Base-by-base conservation (phyloP, 495 filamentous ascomycete genomes). In the Cercophora samala region DNA sequence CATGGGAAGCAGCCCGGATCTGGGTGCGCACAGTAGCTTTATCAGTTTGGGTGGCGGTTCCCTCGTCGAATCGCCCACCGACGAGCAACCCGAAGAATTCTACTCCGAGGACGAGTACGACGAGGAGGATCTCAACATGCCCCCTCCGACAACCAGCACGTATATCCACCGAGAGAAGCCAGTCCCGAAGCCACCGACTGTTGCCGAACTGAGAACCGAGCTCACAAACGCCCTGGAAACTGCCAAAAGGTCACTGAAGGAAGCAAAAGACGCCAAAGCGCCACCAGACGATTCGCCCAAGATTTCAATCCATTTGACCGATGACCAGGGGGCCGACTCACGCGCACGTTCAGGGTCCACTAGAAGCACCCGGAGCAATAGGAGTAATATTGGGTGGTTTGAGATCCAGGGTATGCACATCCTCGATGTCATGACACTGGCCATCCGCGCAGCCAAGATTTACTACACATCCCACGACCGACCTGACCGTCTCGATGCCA, bases 61-160 rank as follows among this genome's bases (percentile, higher is more conserved):
- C 15, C 77, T 82, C 61, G 77, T 83, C 76, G 76, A 92, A 80
- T 82, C 90, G 3, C 84, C 88, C 9, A 78, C 86, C 29, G 86
- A 87, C 21, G 82, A 86, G 58, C 79, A 83, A 4, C 79, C 72
- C 4, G 79, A 84, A 22, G 84, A 82, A 60, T 85, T 79, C 66
- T 87, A 81, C 68, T 85, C 85, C 0, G 37, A 46, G 37, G 82
- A 84, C 67, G 76, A 89, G 42, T 85, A 85, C 46, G 82, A 87
- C 1, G 86, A 88, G 68, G 78, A 83, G 19, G 87, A 89, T 19
- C 81, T 84, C 25, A 80, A 87, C 52, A 94, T 99, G 89, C 87
- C 97, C 17, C 95, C 95, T 5, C 95, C 95, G 3, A 99, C 95
- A 0, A 93, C 93, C 9, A 97, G 93, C 81, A 98, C 96, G 8